Base-by-base conservation (phyloP, 2,329 filamentous ascomycete species). In the Aspergillus hortae region DNA sequence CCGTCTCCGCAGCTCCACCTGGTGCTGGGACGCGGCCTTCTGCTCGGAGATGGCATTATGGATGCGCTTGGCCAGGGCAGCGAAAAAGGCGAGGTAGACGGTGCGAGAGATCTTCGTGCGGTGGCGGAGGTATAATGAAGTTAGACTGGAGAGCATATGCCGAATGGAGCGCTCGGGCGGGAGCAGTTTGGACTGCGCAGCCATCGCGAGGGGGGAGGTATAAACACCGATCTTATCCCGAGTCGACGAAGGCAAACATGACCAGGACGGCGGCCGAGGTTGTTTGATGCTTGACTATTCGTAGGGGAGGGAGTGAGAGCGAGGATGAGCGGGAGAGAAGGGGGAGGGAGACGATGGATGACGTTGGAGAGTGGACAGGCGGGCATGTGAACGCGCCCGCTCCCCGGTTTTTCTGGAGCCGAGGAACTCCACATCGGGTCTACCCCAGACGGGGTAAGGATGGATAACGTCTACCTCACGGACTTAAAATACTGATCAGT, bases 41-140 rank as follows among this genome's bases (percentile, higher is more conserved):
- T 97, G 94, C 70, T 96, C 92, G 53, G 88, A 86, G 66, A 97
- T 87, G 62, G 92, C 92, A 81, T 90, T 86, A 63, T 92, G 90
- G 49, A 97, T 86, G 63, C 94, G 90, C 71, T 95, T 92, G 55
- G 87, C 79, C 55, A 96, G 83, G 44, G 90, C 85, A 60, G 92
- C 76, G 62, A 92, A 84, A 61, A 96, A 81, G 25, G 90, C 86
- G 56, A 95, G 77, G 77, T 95, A 95, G 61, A 95, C 84, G 57
- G 84, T 85, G 65, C 89, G 87, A 19, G 90, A 92, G 71, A 96
- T 91, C 60, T 84, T 84, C 46, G 85, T 90, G 61, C 91, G 89
- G 73, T 95, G 85, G 56, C 82, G 80, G 57, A 92, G 79, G 73
- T 96, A 96, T 45, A 90, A 80, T 46, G 79, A 72, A 2, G 87